phyloP scores from a whole-genome alignment of 2,329 filamentous ascomycete genomes.

The Fusarium sp. region DNA sequence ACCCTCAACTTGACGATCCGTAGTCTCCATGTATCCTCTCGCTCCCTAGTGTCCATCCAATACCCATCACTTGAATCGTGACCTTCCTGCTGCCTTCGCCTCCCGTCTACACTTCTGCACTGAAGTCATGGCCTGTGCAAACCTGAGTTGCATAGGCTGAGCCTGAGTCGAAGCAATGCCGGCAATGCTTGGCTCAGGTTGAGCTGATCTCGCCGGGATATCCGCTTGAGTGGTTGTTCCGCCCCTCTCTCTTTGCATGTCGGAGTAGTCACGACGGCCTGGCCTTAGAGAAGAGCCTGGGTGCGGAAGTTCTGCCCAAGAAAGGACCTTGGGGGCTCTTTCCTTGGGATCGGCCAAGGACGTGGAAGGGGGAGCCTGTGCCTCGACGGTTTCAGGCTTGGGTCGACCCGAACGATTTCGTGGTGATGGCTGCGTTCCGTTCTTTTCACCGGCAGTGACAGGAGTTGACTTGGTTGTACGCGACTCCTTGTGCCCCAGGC shows the following conservation, averaged over 20 bases:
- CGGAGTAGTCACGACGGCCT: neutral
- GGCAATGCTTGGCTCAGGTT: neutral
- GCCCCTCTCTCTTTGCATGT: neutral
- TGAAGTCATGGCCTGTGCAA: neutral
- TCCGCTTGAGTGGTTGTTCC: neutral
- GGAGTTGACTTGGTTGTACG: too few species aligned
- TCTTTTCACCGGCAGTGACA: too few species aligned
- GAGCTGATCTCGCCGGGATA: neutral
- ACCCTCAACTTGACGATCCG: neutral
- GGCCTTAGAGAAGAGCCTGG: too few species aligned
- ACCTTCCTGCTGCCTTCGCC: neutral
- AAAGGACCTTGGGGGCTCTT: too few species aligned
- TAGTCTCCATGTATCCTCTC: neutral
- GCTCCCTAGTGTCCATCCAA: neutral
- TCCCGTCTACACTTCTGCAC: neutral
- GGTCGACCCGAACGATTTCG: too few species aligned
- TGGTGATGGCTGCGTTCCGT: too few species aligned
- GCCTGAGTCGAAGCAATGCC: neutral
- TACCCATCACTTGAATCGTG: neutral
- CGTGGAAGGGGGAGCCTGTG: too few species aligned
- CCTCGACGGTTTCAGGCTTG: too few species aligned
- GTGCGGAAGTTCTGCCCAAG: too few species aligned
- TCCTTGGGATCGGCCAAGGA: too few species aligned
- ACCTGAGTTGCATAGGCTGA: neutral
- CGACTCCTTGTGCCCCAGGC: too few species aligned